These are phyloP conservation scores for Vitis amurensis DNA, from an alignment of 164 flowering plant species.

Conservation along the genomic window DNA sequence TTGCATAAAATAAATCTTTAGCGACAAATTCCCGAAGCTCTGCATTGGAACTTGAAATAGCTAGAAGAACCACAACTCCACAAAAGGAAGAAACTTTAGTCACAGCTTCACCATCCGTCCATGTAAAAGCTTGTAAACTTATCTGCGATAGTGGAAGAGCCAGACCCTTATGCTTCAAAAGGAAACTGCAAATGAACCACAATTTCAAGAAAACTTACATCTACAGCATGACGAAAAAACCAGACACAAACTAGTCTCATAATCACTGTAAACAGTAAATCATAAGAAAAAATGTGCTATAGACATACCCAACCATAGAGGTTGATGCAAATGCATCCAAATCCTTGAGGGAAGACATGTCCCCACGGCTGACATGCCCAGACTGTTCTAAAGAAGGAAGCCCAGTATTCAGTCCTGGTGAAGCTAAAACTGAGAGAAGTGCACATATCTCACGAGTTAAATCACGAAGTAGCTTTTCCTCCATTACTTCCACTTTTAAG, in stretches of 20 bases:
- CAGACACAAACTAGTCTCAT: neutral
- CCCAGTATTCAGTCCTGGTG: constrained; percentile 66
- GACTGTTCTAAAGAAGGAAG: constrained; percentile 75
- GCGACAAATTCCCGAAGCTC: constrained; percentile 80
- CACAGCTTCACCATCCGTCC: constrained; percentile 92
- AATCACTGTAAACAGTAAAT: neutral
- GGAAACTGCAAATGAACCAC: constrained; percentile 57
- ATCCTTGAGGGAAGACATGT: constrained; percentile 54
- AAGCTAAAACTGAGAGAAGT: constrained; percentile 73
- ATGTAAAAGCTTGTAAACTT: constrained; percentile 59
- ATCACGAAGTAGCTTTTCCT: constrained; percentile 86
- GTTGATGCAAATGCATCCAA: constrained; percentile 63
- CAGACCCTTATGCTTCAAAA: constrained; percentile 57
- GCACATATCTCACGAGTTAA: constrained; percentile 85
- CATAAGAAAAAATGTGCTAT: constrained; percentile 1
- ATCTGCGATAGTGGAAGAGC: constrained; percentile 77
- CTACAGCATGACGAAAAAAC: neutral
- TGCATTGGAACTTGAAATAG: constrained; percentile 55
- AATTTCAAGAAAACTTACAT: neutral
- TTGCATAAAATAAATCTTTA: constrained; percentile 75
- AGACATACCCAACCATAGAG: constrained; percentile 77
- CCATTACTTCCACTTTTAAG: constrained; percentile 90
- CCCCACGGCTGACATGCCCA: constrained; percentile 57
- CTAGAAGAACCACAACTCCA: constrained; percentile 58
- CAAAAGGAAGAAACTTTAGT: constrained; percentile 72